Evolutionary conservation across 306 rosid species (phyloP).

Genomic region (Mimosa bimucronata): DNA sequence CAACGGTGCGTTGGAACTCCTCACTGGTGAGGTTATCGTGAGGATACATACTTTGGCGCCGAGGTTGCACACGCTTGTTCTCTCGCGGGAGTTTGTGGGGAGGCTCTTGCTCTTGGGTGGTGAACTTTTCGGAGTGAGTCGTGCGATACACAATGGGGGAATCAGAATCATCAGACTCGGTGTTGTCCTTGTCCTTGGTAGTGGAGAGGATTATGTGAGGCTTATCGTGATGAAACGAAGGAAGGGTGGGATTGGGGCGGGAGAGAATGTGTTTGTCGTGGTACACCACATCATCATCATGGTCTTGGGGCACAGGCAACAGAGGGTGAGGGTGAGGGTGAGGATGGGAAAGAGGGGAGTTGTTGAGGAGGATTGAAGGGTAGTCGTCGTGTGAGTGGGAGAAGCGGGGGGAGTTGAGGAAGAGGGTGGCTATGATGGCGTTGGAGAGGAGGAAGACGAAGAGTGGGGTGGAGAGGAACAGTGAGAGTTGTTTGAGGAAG

Average conservation of each 20-base stretch:
- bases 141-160: slow-evolving; percentile 41
- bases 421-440: slow-evolving; percentile 68
- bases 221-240: slow-evolving; percentile 8
- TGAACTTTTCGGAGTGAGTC: slow-evolving; percentile 61
- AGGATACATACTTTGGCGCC: slow-evolving; percentile 32
- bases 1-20: slow-evolving; percentile 77
- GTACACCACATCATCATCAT: slow-evolving; percentile 37
- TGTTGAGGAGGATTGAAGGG: slow-evolving; percentile 38
- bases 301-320: background rate
- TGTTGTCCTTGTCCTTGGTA: background rate
- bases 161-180: slow-evolving; percentile 29
- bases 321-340: slow-evolving; percentile 20
- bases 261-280: slow-evolving; percentile 70
- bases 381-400: slow-evolving; percentile 5
- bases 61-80: slow-evolving; percentile 27
- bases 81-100: slow-evolving; percentile 54
- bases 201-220: background rate
- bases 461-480: slow-evolving; percentile 58
- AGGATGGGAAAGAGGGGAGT: background rate
- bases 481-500: slow-evolving; percentile 47
- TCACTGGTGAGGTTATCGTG: slow-evolving; percentile 70
- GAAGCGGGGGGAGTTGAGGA: slow-evolving; percentile 57
- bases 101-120: background rate
- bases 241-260: slow-evolving; percentile 31
- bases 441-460: slow-evolving; percentile 79